phyloP scores from a whole-genome alignment of 805 yeast genomes.

The Yarrowia sp. region DNA sequence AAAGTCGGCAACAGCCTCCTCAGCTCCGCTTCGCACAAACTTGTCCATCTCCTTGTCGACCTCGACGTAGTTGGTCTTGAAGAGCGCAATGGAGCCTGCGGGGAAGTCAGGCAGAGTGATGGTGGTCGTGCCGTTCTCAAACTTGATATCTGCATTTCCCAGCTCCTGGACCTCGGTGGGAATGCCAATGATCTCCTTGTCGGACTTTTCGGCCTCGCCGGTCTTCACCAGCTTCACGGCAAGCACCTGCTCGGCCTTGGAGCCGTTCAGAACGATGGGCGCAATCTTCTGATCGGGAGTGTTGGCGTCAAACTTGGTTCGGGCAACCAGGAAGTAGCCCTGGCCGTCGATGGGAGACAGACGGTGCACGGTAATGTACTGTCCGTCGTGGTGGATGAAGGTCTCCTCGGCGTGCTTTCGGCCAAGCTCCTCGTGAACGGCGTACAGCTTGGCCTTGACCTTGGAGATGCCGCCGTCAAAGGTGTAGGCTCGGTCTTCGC shows the following conservation, averaged over 20 bases:
- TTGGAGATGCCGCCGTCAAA: slow-evolving; percentile 64
- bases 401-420: slow-evolving; percentile 71
- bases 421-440: slow-evolving; percentile 42
- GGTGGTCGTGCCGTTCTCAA: slow-evolving; percentile 46
- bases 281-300: slow-evolving; percentile 36
- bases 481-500: slow-evolving; percentile 63
- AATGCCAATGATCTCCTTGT: slow-evolving; percentile 53
- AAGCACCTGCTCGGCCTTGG: slow-evolving; percentile 48
- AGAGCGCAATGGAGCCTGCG: slow-evolving; percentile 86
- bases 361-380: slow-evolving; percentile 86
- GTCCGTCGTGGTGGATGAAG: slow-evolving; percentile 93
- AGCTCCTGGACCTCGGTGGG: slow-evolving; percentile 62
- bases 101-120: slow-evolving; percentile 70
- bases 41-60: slow-evolving; percentile 65
- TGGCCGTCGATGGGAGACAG: slow-evolving; percentile 77
- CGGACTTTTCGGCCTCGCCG: slow-evolving; percentile 49
- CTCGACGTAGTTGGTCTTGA: slow-evolving; percentile 64
- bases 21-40: slow-evolving; percentile 70
- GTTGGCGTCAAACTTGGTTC: slow-evolving; percentile 65
- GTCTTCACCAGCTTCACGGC: slow-evolving; percentile 54
- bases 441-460: slow-evolving; percentile 51
- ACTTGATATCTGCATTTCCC: slow-evolving; percentile 50
- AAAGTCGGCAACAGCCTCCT: slow-evolving; percentile 64
- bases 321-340: slow-evolving; percentile 86
- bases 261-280: slow-evolving; percentile 39